Percentiles rank a stretch among this genome's conserved stretches.
phyloP scores from a whole-genome alignment of 2,329 filamentous ascomycete species.

The Colletotrichum sp. region DNA sequence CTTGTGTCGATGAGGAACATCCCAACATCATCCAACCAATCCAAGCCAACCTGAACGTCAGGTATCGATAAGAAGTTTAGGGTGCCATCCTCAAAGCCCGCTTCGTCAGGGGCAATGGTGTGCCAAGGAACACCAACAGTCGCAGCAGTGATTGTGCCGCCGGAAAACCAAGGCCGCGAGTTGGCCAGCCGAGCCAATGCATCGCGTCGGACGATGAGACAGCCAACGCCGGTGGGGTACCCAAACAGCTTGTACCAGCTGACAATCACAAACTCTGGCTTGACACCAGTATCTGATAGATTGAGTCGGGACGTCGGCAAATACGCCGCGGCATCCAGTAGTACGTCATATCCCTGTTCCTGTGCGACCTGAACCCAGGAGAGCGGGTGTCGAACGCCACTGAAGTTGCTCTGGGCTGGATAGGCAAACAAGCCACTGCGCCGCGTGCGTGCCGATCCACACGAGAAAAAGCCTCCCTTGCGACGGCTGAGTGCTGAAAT shows the following conservation, averaged over 20 bases:
- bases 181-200: slow-evolving; percentile 33
- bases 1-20: slow-evolving; percentile 31
- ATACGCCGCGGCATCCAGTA: slow-evolving; percentile 45
- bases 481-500: slow-evolving; percentile 24
- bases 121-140: slow-evolving; percentile 36
- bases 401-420: slow-evolving; percentile 52
- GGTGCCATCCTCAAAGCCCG: slow-evolving; percentile 45
- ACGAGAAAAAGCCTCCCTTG: neutral
- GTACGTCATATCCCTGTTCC: slow-evolving; percentile 40
- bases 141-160: slow-evolving; percentile 40
- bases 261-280: slow-evolving; percentile 42
- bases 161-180: slow-evolving; percentile 42
- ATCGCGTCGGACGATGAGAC: slow-evolving; percentile 36
- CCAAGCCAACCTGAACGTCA: slow-evolving; percentile 39
- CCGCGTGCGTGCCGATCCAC: neutral
- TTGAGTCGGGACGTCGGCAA: slow-evolving; percentile 40
- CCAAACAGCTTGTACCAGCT: slow-evolving; percentile 50
- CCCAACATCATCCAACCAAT: slow-evolving; percentile 37
- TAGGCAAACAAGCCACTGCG: slow-evolving; percentile 44
- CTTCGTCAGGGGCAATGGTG: slow-evolving; percentile 28
- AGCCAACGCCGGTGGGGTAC: slow-evolving; percentile 46
- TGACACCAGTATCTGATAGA: slow-evolving; percentile 28
- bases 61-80: slow-evolving; percentile 44
- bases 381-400: slow-evolving; percentile 45
- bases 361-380: slow-evolving; percentile 40